Evolutionary conservation across 495 filamentous ascomycete species (phyloP), one percentile per base, ranked within the genome.

Genomic region (Apodospora peruviana): DNA sequence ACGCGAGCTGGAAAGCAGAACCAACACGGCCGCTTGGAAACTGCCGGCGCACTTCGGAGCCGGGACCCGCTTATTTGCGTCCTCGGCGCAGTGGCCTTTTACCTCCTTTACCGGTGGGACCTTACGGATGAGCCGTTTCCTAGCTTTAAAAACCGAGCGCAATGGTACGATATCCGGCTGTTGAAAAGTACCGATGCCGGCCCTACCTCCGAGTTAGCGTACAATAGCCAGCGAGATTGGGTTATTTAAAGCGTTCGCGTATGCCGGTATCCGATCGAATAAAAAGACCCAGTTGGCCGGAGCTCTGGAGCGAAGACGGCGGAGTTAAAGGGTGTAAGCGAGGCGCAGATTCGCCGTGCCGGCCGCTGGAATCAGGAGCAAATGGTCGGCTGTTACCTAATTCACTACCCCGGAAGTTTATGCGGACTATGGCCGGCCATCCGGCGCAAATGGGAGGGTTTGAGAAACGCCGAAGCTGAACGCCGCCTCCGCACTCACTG

Each of bases 1-100:
- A 41, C 39, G 5, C 39, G 39, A 19, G 39, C 39, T n/a, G 39
- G 39, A 5, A 41, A 41, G 39, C 39, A 41, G 19, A 41, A 41
- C 20, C 39, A 41, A 19, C 12, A 41, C 39, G 39, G 39, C 27
- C 27, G 27, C 27, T 14, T 32, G 14, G 27, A 32, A 32, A 32
- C 27, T 32, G 27, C 27, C 27, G 36, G 36, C 5, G 36, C 36
- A 12, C 17, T 39, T 14, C 36, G 36, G 17, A 39, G 17, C 36
- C 36, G 36, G 17, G 17, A 39, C 16, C 36, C 36, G 5, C 17
- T 14, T 12, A 5, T 39, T n/a, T 39, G 36, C 36, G 11, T 39
- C 16, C 36, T 39, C 9, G 36, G 36, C 36, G 36, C 36, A 10
- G 36, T 39, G 8, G 36, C 36, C 36, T 39, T 39, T 18, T 39